Evolutionary conservation across 306 rosid species (phyloP), one percentile per base, ranked within the genome.

Genomic region (Heteromeles arbutifolia): DNA sequence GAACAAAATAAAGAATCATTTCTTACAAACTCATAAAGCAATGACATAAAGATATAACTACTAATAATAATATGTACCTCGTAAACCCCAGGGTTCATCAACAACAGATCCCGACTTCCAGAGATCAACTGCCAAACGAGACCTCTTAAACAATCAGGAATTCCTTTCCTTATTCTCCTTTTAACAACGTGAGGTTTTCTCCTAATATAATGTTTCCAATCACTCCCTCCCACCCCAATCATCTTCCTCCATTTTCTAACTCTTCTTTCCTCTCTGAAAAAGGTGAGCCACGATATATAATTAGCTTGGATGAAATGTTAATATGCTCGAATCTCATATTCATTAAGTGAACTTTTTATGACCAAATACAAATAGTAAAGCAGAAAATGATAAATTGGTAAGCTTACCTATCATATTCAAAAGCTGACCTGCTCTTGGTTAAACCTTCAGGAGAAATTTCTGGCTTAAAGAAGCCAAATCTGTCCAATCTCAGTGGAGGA

Each of bases 221-320:
- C 99, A 88, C 99, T 92, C 78, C 99, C 99, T 75, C 98, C 98
- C 65, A 83, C 96, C 82, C 98, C 98, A 82, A 95, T 90, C 98
- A 95, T 95, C 87, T 92, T 95, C 88, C 99, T 95, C 99, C 99
- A 95, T 90, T 95, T 95, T 80, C 97, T 89, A 76, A 92, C 89
- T 81, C 85, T 89, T 80, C 91, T 88, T 79, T 89, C 96, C 76
- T 92, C 99, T 92, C 82, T 92, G 78, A 61, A 72, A 87, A 54
- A 11, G n/a, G 26, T 43, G 50, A 62, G 22, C 8, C 24, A 8
- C 4, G 28, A 25, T 24, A 73, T 28, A 0, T 5, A 17, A 61
- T 24, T 9, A 7, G 31, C 39, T 10, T 32, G 2, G 28, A 64
- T 21, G 3, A 70, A 57, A 56, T 17, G 4, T 34, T 24, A n/a